These are phyloP conservation scores for Backusella tarrabulga DNA, from an alignment of 192 early-diverging fungal species.

Conservation along the genomic window DNA sequence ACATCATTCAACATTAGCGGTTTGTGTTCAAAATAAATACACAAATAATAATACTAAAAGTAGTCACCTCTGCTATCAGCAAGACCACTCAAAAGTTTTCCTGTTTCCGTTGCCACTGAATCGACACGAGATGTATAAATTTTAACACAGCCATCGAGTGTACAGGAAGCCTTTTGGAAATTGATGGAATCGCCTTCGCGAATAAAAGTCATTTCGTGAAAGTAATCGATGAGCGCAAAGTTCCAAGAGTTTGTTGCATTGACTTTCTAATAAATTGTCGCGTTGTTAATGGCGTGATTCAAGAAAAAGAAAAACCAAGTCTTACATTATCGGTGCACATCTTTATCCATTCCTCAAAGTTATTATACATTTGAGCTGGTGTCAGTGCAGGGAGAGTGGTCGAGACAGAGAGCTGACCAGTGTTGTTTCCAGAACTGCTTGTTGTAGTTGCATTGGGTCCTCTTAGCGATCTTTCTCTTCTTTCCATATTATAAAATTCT, in stretches of 20 bases:
- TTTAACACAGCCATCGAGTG: conserved; percentile 95
- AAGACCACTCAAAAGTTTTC: conserved; percentile 84
- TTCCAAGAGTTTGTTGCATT: conserved; percentile 95
- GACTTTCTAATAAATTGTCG: conserved; percentile 71
- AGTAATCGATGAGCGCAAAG: conserved; percentile 97
- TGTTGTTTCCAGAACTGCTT: neutral
- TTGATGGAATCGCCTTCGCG: conserved; percentile 97
- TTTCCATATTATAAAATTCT: neutral
- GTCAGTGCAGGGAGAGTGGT: conserved; percentile 24
- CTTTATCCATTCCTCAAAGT: conserved; percentile 95
- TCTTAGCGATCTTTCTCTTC: conserved; percentile 1
- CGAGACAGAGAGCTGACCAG: neutral
- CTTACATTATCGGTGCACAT: conserved; percentile 92
- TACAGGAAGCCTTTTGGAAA: conserved; percentile 97
- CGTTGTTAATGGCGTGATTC: neutral
- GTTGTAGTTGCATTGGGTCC: neutral
- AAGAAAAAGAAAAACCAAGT: neutral
- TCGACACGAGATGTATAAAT: conserved; percentile 97
- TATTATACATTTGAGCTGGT: conserved; percentile 44
- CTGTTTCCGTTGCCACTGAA: conserved; percentile 91
- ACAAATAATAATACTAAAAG: too few species aligned
- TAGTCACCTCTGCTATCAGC: conserved; percentile 65
- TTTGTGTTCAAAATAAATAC: neutral
- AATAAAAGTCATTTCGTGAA: conserved; percentile 92
- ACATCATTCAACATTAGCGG: neutral